Evolutionary conservation across 306 rosid species (phyloP), one percentile per base, ranked within the genome.

Genomic region (Prunus salicina): DNA sequence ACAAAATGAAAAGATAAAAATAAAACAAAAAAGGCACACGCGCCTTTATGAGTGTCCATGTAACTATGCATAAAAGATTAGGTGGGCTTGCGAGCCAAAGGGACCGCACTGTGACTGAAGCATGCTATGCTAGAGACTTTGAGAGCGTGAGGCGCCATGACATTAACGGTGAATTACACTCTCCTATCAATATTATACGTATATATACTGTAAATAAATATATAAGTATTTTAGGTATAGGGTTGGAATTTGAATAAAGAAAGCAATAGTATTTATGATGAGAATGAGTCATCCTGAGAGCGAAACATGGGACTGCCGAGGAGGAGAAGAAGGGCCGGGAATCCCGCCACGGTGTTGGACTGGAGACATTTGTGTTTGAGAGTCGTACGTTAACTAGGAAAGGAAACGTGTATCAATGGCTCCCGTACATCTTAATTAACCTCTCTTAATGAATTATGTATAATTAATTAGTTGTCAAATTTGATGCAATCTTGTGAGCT

Each of bases 311-410:
- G 74, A 24, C 5, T 24, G 77, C 2, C 77, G 79, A 78, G 84
- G 79, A 71, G 77, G 55, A 30, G 81, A 43, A 24, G 32, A 43
- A 32, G 32, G 69, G 55, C 81, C 90, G 88, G 82, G 92, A 88
- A 82, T 88, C 90, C 41, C 86, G 92, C 71, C 69, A 38, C 25
- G 25, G 82, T 76, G 87, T 84, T 80, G 79, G 70, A 73, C 46
- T 47, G n/a, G 28, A n/a, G 16, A 24, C 52, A 28, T 57, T 11
- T 28, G 56, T 80, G 71, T 77, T 57, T 15, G 49, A 79, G 57
- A 52, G 57, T 52, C 76, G 84, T 82, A 65, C 74, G 80, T 50
- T 24, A 68, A 73, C 84, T 73, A 77, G 80, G 30, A 28, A 78
- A 77, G 80, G 30, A 28, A 78, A 76, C 71, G 61, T 82, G 78